These are phyloP conservation scores for Rosa rugosa DNA, from an alignment of 306 rosid species.

Conservation along the genomic window DNA sequence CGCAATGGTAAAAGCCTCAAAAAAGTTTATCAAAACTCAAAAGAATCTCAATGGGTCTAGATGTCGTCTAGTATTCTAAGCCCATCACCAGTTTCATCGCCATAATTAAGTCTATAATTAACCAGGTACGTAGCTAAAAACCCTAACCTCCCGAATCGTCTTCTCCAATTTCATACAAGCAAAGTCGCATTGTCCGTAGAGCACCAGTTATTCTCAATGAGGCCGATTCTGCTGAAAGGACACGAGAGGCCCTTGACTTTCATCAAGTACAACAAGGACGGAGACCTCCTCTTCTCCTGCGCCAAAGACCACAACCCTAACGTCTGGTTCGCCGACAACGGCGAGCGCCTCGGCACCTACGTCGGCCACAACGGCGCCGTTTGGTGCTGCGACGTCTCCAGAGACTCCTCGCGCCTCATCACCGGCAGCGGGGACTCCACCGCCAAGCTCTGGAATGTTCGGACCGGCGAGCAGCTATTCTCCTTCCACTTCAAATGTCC, in stretches of 20 bases:
- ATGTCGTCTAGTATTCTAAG: neutral
- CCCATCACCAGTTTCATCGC: neutral
- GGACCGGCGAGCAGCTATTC: conserved; percentile 65
- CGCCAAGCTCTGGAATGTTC: conserved; percentile 75
- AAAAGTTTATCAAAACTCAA: too few relatives aligned
- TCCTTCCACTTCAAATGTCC: conserved; percentile 68
- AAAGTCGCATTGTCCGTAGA: too few relatives aligned
- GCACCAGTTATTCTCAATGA: conserved; percentile 36
- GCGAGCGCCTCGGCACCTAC: conserved; percentile 85
- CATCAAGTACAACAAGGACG: conserved; percentile 81
- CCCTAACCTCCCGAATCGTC: neutral
- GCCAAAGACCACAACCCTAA: conserved; percentile 86
- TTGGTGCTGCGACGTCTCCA: conserved; percentile 90
- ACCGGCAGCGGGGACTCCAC: conserved; percentile 86
- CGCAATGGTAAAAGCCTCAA: too few relatives aligned
- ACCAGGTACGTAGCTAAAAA: neutral
- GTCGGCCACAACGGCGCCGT: conserved; percentile 93
- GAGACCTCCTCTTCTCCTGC: conserved; percentile 84
- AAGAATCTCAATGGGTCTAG: too few relatives aligned
- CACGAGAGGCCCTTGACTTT: conserved; percentile 92
- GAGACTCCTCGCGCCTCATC: conserved; percentile 64
- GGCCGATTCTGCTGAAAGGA: conserved; percentile 95
- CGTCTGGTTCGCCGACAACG: conserved; percentile 94
- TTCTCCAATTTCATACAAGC: neutral
- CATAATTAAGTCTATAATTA: neutral